Conservation (phyloP, 805 yeast species). For the Wickerhamiella musiphila region DNA sequence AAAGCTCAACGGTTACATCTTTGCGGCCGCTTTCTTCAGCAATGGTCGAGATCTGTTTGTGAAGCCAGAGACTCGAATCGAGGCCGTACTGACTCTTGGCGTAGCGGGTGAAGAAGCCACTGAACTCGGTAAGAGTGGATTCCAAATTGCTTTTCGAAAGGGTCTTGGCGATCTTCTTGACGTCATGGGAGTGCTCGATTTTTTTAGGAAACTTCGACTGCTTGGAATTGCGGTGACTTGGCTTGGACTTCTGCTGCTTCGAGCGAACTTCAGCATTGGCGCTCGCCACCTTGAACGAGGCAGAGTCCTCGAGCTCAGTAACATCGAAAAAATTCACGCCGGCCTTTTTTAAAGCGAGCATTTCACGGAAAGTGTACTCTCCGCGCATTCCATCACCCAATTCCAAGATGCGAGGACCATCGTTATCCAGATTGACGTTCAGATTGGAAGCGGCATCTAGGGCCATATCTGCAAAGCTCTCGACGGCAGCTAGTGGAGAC, state of each 20-base stretch:
- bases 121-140: conserved; percentile 39
- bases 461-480: no score
- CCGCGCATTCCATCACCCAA: conserved; percentile 11
- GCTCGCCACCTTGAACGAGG: conserved; percentile 6
- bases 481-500: no score
- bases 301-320: conserved; percentile 26
- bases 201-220: conserved; percentile 37
- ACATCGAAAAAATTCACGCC: conserved; percentile 49
- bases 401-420: conserved; percentile 9
- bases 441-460: neutral
- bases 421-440: neutral
- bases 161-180: conserved; percentile 26
- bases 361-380: conserved; percentile 27
- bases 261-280: neutral
- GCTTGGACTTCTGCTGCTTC: conserved; percentile 13
- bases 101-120: conserved; percentile 60
- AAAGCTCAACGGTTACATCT: conserved; percentile 29
- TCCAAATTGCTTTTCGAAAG: conserved; percentile 34
- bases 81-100: conserved; percentile 57
- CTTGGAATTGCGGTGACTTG: no score
- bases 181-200: conserved; percentile 23
- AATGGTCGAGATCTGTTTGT: conserved; percentile 26
- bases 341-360: conserved; percentile 26
- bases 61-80: conserved; percentile 57
- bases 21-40: conserved; percentile 20